Conservation (phyloP, 192 early-diverging fungal genomes). For the Gonapodya prolifera region DNA sequence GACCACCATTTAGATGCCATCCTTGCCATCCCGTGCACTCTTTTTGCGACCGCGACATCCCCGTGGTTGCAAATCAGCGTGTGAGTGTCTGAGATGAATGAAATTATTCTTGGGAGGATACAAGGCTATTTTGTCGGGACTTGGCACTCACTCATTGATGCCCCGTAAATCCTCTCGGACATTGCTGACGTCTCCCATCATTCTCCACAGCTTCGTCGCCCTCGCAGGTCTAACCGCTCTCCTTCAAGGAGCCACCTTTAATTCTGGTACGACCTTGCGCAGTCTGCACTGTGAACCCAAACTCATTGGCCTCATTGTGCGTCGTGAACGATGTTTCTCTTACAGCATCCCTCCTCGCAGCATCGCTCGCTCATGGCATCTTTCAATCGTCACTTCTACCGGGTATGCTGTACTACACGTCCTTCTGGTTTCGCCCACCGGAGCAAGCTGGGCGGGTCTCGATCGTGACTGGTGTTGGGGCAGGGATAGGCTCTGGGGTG, state of each 20-base stretch:
- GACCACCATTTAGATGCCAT: background rate
- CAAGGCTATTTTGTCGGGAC: too few species aligned
- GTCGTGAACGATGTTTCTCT: background rate
- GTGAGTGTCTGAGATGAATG: background rate
- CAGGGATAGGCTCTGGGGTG: background rate
- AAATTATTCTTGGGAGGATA: too few species aligned
- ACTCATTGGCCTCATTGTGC: background rate
- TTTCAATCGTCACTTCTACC: background rate
- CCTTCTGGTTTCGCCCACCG: background rate
- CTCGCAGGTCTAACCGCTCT: background rate
- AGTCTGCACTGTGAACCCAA: too few species aligned
- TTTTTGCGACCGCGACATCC: background rate
- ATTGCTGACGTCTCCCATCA: background rate
- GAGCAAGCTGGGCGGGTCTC: background rate
- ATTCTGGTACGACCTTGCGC: background rate
- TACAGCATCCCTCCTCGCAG: background rate
- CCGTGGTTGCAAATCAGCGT: background rate
- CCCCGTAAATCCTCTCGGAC: background rate
- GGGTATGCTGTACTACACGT: background rate
- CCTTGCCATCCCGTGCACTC: background rate
- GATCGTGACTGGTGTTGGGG: background rate
- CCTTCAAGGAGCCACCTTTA: background rate
- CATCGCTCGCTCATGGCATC: background rate
- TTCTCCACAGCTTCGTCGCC: background rate
- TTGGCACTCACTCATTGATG: too few species aligned